phyloP scores from a whole-genome alignment of 2,329 filamentous ascomycete genomes.

The Colletotrichum eremochloae region DNA sequence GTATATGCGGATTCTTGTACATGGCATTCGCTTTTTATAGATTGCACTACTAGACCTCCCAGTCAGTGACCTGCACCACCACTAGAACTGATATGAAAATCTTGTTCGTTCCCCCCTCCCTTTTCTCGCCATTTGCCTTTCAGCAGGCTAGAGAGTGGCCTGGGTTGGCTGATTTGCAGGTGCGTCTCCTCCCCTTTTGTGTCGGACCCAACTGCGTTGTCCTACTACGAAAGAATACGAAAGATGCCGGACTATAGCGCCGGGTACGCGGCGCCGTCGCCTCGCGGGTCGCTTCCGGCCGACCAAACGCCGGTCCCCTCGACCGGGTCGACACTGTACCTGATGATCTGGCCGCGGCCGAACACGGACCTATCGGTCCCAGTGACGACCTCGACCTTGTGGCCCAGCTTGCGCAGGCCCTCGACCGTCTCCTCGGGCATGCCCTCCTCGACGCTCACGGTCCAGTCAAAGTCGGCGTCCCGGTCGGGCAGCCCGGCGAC shows the following conservation, averaged over 20 bases:
- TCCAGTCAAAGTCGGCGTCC: conserved; percentile 70
- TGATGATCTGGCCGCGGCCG: conserved; percentile 88
- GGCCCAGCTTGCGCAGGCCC: conserved; percentile 77
- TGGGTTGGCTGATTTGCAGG: not conserved
- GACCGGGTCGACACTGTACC: conserved; percentile 76
- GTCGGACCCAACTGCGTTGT: rapidly evolving
- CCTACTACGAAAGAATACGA: not conserved
- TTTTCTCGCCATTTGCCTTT: not conserved
- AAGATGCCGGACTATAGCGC: conserved; percentile 41
- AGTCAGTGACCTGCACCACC: too few relatives aligned
- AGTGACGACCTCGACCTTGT: conserved; percentile 77
- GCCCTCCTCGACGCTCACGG: conserved; percentile 86
- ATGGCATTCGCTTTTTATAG: not conserved
- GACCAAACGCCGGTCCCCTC: conserved; percentile 84
- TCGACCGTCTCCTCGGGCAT: conserved; percentile 77
- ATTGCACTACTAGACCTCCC: not conserved
- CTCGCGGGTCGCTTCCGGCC: conserved; percentile 88
- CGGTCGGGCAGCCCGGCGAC: conserved; percentile 77
- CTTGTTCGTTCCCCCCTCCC: not conserved
- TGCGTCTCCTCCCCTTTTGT: not conserved
- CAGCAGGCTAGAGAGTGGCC: not conserved
- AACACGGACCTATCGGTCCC: conserved; percentile 78
- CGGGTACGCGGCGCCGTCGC: conserved; percentile 80
- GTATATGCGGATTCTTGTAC: not conserved
- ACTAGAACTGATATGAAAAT: not conserved